phyloP scores from a whole-genome alignment of 148 eudicot species.

The Rhododendron simsii region DNA sequence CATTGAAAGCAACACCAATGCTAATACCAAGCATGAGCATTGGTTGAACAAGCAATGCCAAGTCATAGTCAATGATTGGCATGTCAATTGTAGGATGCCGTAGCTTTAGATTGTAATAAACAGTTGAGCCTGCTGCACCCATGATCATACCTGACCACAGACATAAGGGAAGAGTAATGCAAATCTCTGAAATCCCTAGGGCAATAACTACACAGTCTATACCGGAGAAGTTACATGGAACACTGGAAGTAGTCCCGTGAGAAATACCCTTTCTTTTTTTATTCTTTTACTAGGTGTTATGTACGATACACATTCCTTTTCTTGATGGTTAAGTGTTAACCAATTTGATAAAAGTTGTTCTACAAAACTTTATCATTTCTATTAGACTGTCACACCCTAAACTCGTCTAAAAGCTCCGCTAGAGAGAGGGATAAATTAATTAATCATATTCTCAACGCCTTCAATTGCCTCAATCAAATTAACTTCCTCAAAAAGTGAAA shows the following conservation, averaged over 20 bases:
- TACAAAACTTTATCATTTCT: background rate
- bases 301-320: background rate
- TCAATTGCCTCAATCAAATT: background rate
- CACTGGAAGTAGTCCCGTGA: background rate
- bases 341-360: background rate
- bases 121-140: slow-evolving; percentile 87
- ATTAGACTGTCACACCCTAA: background rate
- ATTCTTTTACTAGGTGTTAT: background rate
- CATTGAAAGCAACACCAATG: slow-evolving; percentile 86
- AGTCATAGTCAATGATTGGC: slow-evolving; percentile 94
- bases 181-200: background rate
- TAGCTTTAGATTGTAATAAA: slow-evolving; percentile 74
- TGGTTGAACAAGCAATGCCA: slow-evolving; percentile 90
- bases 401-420: background rate
- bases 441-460: background rate
- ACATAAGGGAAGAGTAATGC: background rate
- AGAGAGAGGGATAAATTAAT: background rate
- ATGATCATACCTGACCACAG: slow-evolving; percentile 77
- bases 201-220: background rate
- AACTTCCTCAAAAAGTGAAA: background rate
- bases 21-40: slow-evolving; percentile 99
- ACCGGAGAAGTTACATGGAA: background rate
- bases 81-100: slow-evolving; percentile 85
- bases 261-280: background rate
- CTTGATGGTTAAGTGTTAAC: background rate